Conservation (phyloP, 75 land plant species). For the Pinus tabuliformis region DNA sequence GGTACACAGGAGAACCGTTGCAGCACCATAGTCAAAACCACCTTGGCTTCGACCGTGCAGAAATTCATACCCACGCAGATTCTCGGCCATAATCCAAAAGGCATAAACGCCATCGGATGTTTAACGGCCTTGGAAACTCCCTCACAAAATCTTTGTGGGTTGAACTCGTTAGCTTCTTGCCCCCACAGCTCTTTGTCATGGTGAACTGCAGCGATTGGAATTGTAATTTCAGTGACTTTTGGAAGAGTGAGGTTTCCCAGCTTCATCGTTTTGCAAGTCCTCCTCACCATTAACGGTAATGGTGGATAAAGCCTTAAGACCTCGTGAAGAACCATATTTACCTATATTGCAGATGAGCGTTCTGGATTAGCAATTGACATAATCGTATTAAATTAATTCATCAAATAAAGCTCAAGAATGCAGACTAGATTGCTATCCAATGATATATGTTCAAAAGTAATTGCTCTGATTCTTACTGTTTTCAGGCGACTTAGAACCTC, state of each 20-base stretch:
- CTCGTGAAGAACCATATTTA: constrained; percentile 49
- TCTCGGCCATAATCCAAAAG: constrained; percentile 18
- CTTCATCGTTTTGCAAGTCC: constrained; percentile 7
- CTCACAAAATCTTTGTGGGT: constrained; percentile 47
- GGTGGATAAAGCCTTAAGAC: constrained; percentile 21
- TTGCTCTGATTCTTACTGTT: constrained; percentile 15
- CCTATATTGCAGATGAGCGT: too few relatives aligned
- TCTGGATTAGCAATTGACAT: too few relatives aligned
- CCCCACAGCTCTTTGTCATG: constrained; percentile 53
- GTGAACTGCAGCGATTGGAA: constrained; percentile 29
- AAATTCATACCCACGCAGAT: constrained; percentile 2
- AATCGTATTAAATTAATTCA: not conserved
- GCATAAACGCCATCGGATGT: constrained; percentile 41
- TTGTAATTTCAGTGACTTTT: constrained; percentile 8
- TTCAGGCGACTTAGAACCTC: constrained; percentile 4
- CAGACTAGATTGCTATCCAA: too few relatives aligned
- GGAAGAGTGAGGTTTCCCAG: constrained; percentile 27
- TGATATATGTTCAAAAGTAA: too few relatives aligned
- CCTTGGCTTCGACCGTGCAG: constrained; percentile 49
- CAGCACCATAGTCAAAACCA: constrained; percentile 44
- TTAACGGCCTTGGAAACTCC: constrained; percentile 19
- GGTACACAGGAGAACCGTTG: constrained; percentile 9
- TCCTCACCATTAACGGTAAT: constrained; percentile 6
- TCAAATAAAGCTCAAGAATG: not conserved
- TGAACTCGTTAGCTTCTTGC: constrained; percentile 40